A percentile compares a stretch with the other conserved stretches of the same genome.
Conservation (phyloP, 2,329 filamentous ascomycete species). For the Hymenoscyphus repandus region DNA sequence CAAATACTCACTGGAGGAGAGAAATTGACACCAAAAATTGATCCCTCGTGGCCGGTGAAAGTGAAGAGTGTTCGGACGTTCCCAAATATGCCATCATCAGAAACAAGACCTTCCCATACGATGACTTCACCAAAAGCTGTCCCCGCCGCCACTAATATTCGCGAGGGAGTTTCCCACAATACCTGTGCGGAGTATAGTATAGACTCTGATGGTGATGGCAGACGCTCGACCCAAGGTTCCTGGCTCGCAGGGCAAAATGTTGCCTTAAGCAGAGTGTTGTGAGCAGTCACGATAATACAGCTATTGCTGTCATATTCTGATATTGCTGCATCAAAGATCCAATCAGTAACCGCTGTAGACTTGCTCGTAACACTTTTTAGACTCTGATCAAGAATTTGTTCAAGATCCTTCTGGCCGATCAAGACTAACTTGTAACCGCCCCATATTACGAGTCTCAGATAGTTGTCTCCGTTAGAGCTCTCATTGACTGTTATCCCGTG, state of each 20-base stretch:
- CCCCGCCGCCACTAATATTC: slow-evolving; percentile 74
- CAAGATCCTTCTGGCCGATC: slow-evolving; percentile 29
- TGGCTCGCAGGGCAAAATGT: slow-evolving; percentile 25
- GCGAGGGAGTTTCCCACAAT: slow-evolving; percentile 50
- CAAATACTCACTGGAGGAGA: slow-evolving; percentile 48
- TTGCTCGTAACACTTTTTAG: slow-evolving; percentile 16
- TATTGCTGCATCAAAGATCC: slow-evolving; percentile 67
- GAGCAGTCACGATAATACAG: slow-evolving; percentile 71
- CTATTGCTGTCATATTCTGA: slow-evolving; percentile 38
- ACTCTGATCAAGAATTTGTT: slow-evolving; percentile 9
- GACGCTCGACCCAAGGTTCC: slow-evolving; percentile 39
- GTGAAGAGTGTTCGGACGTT: slow-evolving; percentile 45
- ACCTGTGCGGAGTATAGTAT: slow-evolving; percentile 84
- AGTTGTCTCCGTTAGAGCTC: slow-evolving; percentile 6
- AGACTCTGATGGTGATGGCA: slow-evolving; percentile 65
- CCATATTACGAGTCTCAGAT: slow-evolving; percentile 55
- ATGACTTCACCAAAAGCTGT: slow-evolving; percentile 94
- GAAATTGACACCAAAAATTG: slow-evolving; percentile 84
- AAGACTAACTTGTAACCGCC: slow-evolving; percentile 52
- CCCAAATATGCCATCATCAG: slow-evolving; percentile 7
- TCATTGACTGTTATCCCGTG: slow-evolving; percentile 60
- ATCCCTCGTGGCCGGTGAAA: slow-evolving; percentile 75
- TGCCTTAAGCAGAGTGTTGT: slow-evolving; percentile 70
- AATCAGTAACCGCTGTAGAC: slow-evolving; percentile 57
- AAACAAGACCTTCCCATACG: slow-evolving; percentile 70